Evolutionary conservation across 2,329 filamentous ascomycete species (phyloP).

Genomic region (Polychaeton citri): DNA sequence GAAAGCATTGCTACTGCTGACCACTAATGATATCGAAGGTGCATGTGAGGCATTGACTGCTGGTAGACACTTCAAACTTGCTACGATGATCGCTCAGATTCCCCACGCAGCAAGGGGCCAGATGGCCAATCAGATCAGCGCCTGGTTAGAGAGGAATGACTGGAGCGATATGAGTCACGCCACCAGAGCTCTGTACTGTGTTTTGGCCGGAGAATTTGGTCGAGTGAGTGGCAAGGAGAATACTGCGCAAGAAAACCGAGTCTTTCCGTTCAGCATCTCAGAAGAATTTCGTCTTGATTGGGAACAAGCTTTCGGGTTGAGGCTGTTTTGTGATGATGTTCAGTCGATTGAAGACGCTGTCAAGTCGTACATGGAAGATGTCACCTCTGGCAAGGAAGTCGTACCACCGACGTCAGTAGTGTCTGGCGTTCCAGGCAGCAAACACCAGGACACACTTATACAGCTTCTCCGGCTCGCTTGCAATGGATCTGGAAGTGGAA

Average conservation of each 20-base stretch:
- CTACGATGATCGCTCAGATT: constrained; percentile 70
- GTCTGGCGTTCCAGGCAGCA: constrained; percentile 10
- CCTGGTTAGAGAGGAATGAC: constrained; percentile 72
- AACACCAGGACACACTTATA: constrained; percentile 70
- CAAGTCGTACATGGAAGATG: constrained; percentile 56
- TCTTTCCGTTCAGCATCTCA: constrained; percentile 68
- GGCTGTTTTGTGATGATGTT: constrained; percentile 74
- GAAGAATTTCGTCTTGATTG: constrained; percentile 78
- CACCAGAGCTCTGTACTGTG: constrained; percentile 76
- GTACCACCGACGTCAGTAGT: constrained; percentile 50
- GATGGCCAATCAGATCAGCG: constrained; percentile 65
- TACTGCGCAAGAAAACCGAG: constrained; percentile 64
- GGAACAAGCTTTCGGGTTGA: constrained; percentile 83
- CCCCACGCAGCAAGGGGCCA: constrained; percentile 57
- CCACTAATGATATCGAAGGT: constrained; percentile 64
- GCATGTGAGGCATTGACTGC: constrained; percentile 70
- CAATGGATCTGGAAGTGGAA: constrained; percentile 17
- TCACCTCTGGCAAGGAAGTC: constrained; percentile 55
- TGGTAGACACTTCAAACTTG: constrained; percentile 69
- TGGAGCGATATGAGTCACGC: constrained; percentile 77
- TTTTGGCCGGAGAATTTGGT: constrained; percentile 78
- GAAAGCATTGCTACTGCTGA: constrained; percentile 68
- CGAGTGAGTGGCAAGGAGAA: constrained; percentile 64
- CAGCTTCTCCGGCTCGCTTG: constrained; percentile 63
- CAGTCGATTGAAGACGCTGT: constrained; percentile 60